These are phyloP conservation scores for Colletotrichum tamarilloi DNA, from an alignment of 2,329 filamentous ascomycete species.

Conservation along the genomic window DNA sequence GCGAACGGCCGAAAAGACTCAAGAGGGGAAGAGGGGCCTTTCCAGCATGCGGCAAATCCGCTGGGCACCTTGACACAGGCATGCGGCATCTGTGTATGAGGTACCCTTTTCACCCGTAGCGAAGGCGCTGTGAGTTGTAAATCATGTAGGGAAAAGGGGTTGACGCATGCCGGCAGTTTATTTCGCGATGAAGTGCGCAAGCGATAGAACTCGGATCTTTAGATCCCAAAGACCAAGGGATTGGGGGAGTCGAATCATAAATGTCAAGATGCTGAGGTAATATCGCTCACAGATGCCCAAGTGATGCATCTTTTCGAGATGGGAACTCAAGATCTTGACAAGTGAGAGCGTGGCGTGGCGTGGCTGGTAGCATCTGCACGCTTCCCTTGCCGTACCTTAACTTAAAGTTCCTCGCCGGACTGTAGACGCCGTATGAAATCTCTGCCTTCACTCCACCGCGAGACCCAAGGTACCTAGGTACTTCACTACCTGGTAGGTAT, in stretches of 20 bases:
- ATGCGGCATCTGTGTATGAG: not conserved
- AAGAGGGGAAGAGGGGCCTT: constrained; percentile 28
- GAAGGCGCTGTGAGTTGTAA: not conserved
- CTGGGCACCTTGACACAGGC: not conserved
- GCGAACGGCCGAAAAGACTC: constrained; percentile 8
- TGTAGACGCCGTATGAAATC: constrained; percentile 7
- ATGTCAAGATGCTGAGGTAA: not conserved
- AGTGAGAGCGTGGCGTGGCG: not conserved
- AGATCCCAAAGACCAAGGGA: not conserved
- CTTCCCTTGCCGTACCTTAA: constrained; percentile 10
- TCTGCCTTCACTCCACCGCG: not conserved
- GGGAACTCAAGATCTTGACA: not conserved
- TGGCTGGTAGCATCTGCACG: not conserved
- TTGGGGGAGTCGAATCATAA: not conserved
- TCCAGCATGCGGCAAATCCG: constrained; percentile 1
- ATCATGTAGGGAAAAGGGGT: not conserved
- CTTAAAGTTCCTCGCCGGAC: constrained; percentile 1
- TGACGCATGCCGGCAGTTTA: not conserved
- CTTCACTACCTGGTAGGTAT: too few species aligned
- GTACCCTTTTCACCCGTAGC: not conserved
- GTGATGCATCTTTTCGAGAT: not conserved
- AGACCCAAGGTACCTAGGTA: too few species aligned
- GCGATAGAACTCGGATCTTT: not conserved
- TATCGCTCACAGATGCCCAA: not conserved
- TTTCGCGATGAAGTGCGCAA: not conserved